phyloP scores from a whole-genome alignment of 1,284 basidiomycete species.

The Bjerkandera adusta region DNA sequence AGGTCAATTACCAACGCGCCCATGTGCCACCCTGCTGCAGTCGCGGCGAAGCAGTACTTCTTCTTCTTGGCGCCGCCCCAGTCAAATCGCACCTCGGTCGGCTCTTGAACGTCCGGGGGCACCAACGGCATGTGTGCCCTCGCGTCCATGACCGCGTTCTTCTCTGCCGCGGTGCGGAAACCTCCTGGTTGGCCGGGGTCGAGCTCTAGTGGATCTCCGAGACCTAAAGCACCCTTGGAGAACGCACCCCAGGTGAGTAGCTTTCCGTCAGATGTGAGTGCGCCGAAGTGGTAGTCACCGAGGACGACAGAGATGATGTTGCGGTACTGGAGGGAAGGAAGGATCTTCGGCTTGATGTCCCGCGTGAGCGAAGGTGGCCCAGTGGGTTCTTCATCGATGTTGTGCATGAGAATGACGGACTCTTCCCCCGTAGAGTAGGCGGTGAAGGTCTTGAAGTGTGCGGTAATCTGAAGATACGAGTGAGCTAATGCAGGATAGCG shows the following conservation, averaged over 20 bases:
- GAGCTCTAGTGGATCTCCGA: slow-evolving; percentile 66
- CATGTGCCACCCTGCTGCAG: slow-evolving; percentile 86
- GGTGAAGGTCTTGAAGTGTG: slow-evolving; percentile 76
- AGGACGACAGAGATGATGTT: slow-evolving; percentile 81
- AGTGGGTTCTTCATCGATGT: slow-evolving; percentile 36
- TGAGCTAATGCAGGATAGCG: slow-evolving; percentile 10
- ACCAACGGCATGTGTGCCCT: slow-evolving; percentile 24
- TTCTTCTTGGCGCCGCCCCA: slow-evolving; percentile 50
- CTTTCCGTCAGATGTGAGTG: slow-evolving; percentile 75
- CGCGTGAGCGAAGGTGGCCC: slow-evolving; percentile 2
- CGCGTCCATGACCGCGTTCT: slow-evolving; percentile 30
- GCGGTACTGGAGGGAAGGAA: slow-evolving; percentile 70
- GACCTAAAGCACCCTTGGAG: slow-evolving; percentile 77
- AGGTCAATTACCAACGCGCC: slow-evolving; percentile 84
- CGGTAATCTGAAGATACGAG: slow-evolving; percentile 66
- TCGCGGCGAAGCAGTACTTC: slow-evolving; percentile 73
- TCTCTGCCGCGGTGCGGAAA: slow-evolving; percentile 40
- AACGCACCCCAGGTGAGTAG: slow-evolving; percentile 85
- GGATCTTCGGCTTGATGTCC: slow-evolving; percentile 51
- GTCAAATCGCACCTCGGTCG: slow-evolving; percentile 72
- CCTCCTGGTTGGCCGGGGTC: slow-evolving; percentile 59
- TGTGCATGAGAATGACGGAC: slow-evolving; percentile 67
- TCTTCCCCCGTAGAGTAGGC: slow-evolving; percentile 73
- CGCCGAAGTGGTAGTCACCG: slow-evolving; percentile 89
- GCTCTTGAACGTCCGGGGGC: slow-evolving; percentile 48